Evolutionary conservation across 2,329 filamentous ascomycete genomes (phyloP).

Genomic region (Emydomyces testavorans): DNA sequence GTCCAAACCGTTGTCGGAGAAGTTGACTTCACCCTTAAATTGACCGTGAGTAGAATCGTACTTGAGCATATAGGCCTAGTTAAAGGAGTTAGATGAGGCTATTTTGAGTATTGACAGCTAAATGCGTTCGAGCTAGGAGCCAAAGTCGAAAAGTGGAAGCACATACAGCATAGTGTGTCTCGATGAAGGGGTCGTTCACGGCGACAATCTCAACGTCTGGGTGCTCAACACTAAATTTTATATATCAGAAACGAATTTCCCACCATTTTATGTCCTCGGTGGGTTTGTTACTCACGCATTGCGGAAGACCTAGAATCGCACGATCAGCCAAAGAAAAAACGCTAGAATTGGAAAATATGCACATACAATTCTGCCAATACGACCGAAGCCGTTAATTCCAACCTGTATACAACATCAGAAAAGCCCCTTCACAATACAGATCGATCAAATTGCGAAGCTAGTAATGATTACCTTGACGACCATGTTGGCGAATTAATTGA

Average conservation of each 20-base stretch:
- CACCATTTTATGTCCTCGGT: background rate
- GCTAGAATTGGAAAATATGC: background rate
- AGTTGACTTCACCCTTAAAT: constrained; percentile 85
- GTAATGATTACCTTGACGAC: constrained; percentile 18
- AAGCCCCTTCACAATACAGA: background rate
- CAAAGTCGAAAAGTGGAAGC: background rate
- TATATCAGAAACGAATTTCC: background rate
- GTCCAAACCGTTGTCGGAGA: constrained; percentile 59
- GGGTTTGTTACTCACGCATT: constrained; percentile 73
- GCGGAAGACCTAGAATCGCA: constrained; percentile 62
- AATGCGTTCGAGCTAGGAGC: constrained; percentile 4
- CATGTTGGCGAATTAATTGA: constrained; percentile 15
- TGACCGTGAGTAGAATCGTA: constrained; percentile 94
- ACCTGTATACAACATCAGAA: constrained; percentile 52
- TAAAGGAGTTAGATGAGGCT: constrained; percentile 9
- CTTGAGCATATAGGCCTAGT: constrained; percentile 96
- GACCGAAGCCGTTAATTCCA: constrained; percentile 99
- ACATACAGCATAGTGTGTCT: constrained; percentile 92
- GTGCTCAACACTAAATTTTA: constrained; percentile 56
- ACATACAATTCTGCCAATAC: constrained; percentile 83
- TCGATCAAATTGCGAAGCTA: constrained; percentile 14
- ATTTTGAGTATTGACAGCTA: background rate
- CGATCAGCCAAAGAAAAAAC: constrained; percentile 18
- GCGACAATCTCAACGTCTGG: constrained; percentile 82
- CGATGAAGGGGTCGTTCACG: constrained; percentile 99